Base-by-base conservation (phyloP, 805 yeast species). In the Wickerhamomyces ciferrii region DNA sequence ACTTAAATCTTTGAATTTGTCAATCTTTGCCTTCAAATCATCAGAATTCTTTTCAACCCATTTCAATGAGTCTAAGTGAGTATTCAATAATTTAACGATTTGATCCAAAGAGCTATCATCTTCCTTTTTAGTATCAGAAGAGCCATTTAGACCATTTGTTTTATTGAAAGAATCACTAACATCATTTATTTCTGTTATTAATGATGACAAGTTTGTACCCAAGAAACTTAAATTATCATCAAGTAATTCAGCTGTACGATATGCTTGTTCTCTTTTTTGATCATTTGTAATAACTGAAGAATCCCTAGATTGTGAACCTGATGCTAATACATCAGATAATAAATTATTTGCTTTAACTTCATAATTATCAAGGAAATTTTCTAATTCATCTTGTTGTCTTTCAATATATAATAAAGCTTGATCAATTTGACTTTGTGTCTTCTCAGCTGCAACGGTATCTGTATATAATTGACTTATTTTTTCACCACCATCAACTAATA, bases 301-400 rank as follows among this genome's bases (percentile, higher is more conserved):
- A 32, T 54, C 62, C 31, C 56, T 57, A 19, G 50, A 55, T 39
- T 53, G 58, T 51, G 53, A 39, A 55, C 56, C 54, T 2, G 72
- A 58, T 7, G 69, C 56, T 8, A 68, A 49, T 7, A 68, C 67
- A 44, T 68, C 73, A 4, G 69, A 58, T 15, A 69, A 52, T 20
- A 67, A 48, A 4, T 62, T 54, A 41, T 67, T 71, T 0, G 71
- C 66, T 50, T 66, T 69, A 1, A 48, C 39, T 64, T 94, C 98
- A 59, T 91, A 91, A 50, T 84, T 84, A 53, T 85, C 85, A 51
- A 94, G 75, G 56, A 92, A 75, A 15, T 77, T 72, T 49, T 92
- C 99, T 42, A 94, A 70, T 58, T 92, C 98, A 48, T 87, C 88
- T 61, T 94, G 99, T 63, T 94, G 98, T 55, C 84, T 84, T 59